phyloP scores from a whole-genome alignment of 345 rosid species.

The Noccaea caerulescens region DNA sequence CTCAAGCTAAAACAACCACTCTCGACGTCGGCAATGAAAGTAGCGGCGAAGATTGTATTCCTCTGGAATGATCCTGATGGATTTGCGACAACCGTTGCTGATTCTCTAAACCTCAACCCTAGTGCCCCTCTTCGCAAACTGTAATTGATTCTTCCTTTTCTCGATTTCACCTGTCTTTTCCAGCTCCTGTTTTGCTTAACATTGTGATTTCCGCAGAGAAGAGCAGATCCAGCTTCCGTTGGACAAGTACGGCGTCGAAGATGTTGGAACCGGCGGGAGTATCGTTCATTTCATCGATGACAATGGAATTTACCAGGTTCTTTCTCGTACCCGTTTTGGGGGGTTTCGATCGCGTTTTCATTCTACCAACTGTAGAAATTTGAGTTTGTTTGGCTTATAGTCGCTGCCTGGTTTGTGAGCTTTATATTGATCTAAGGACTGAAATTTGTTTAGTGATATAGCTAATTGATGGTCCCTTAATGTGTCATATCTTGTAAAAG shows the following conservation, averaged over 20 bases:
- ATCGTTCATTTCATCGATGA: constrained; percentile 61
- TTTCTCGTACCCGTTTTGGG: neutral
- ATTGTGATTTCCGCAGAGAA: constrained; percentile 47
- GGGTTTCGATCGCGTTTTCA: neutral
- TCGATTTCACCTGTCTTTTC: constrained; percentile 10
- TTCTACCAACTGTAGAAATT: neutral
- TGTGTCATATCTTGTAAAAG: constrained; percentile 6
- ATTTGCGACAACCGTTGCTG: constrained; percentile 51
- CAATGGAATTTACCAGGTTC: constrained; percentile 61
- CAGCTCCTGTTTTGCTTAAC: neutral
- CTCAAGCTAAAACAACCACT: neutral
- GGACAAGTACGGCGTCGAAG: constrained; percentile 53
- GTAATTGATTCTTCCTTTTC: constrained; percentile 45
- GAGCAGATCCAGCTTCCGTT: constrained; percentile 62
- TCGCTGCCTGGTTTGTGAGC: neutral
- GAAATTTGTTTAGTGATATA: neutral
- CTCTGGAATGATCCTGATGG: constrained; percentile 59
- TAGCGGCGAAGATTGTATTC: constrained; percentile 60
- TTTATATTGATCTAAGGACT: neutral
- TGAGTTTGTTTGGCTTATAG: neutral
- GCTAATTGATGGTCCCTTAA: neutral
- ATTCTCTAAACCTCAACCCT: constrained; percentile 54
- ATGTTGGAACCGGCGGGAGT: constrained; percentile 49
- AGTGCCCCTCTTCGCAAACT: constrained; percentile 50
- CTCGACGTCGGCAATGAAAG: constrained; percentile 46